phyloP scores from a whole-genome alignment of 257 asterid species.

The Osmanthus fragrans region DNA sequence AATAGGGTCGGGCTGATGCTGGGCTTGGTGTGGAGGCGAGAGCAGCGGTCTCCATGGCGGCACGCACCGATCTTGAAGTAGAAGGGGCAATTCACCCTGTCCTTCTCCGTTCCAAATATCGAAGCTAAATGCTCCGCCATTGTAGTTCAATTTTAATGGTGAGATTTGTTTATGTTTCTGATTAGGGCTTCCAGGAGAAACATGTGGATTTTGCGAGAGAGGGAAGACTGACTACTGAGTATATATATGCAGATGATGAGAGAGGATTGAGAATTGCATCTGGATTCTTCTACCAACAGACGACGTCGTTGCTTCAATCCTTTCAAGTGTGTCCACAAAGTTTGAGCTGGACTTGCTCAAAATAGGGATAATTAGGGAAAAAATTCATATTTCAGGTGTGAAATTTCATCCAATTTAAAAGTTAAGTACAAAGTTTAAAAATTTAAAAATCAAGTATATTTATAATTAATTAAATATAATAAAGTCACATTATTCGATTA shows the following conservation, averaged over 20 bases:
- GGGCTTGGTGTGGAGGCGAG: conserved; percentile 93
- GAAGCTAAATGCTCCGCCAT: conserved; percentile 97
- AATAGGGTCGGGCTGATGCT: conserved; percentile 85
- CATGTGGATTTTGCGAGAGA: background rate
- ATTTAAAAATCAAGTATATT: no score
- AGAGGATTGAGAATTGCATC: background rate
- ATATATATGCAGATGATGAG: no score
- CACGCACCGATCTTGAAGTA: conserved; percentile 98
- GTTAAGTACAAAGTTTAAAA: no score
- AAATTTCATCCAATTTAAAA: no score
- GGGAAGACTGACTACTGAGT: background rate
- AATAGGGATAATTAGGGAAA: no score
- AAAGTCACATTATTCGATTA: no score
- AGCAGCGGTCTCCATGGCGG: conserved; percentile 95
- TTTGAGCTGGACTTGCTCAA: no score
- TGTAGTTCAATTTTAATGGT: background rate
- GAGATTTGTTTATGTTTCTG: background rate
- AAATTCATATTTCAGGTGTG: no score
- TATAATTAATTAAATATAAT: no score
- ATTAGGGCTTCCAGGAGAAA: conserved; percentile 26
- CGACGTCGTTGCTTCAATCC: background rate
- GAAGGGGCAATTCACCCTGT: conserved; percentile 92
- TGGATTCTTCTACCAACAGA: background rate
- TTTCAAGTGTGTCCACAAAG: background rate
- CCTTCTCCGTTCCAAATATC: conserved; percentile 87